These are phyloP conservation scores for Umbelopsis isabellina DNA, from an alignment of 192 early-diverging fungal species.

Conservation along the genomic window DNA sequence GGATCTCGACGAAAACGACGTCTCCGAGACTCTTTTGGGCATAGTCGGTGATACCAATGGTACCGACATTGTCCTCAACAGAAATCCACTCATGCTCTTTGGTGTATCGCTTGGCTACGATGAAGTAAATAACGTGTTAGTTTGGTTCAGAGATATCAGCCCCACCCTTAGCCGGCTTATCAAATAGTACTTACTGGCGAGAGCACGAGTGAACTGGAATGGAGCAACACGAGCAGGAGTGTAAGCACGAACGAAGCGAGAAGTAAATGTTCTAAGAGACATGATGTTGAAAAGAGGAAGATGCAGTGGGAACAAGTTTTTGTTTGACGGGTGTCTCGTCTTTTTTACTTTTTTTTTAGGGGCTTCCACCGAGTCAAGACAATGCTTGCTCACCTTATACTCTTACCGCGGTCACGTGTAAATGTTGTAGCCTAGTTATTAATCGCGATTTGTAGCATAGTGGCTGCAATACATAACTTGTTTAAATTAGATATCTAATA, in stretches of 20 bases:
- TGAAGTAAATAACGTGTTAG: not conserved
- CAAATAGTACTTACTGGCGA: conserved; percentile 46
- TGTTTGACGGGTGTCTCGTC: conserved; percentile 18
- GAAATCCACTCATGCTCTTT: conserved; percentile 92
- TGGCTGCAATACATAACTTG: not conserved
- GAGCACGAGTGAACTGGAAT: conserved; percentile 45
- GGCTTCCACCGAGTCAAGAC: conserved; percentile 21
- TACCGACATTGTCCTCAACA: conserved; percentile 74
- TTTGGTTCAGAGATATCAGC: not conserved
- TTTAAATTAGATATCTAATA: not conserved
- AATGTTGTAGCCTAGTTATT: not conserved
- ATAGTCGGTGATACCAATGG: conserved; percentile 91
- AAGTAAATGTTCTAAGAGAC: conserved; percentile 26
- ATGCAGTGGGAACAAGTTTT: conserved; percentile 22
- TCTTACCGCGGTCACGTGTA: conserved; percentile 15
- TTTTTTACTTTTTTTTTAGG: conserved; percentile 17
- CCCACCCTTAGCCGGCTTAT: not conserved
- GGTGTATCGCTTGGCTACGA: conserved; percentile 71
- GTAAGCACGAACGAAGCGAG: conserved; percentile 27
- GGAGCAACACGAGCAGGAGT: conserved; percentile 26
- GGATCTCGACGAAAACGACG: conserved; percentile 92
- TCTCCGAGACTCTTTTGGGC: conserved; percentile 92
- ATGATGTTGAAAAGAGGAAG: conserved; percentile 17
- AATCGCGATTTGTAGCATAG: not conserved
- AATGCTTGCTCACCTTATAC: conserved; percentile 6